Evolutionary conservation across 192 early-diverging fungal genomes (phyloP).

Genomic region (Haplosporangium gracile): DNA sequence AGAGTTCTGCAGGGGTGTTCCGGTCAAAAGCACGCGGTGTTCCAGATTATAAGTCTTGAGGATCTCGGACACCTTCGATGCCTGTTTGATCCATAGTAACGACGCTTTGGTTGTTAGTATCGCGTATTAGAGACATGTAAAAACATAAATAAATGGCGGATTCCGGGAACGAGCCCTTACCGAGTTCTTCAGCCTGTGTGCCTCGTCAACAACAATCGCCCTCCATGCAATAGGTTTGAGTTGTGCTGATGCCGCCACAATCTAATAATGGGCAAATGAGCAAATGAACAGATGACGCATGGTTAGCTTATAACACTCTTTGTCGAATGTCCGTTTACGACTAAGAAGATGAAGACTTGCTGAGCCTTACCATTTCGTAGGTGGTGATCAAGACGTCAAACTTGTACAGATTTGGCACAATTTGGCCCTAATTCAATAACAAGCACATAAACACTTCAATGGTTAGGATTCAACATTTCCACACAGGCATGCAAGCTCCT

Average conservation of each 20-base stretch:
- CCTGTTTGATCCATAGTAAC: conserved; percentile 24
- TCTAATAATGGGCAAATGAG: conserved; percentile 72
- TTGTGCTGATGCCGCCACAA: conserved; percentile 70
- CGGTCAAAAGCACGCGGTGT: conserved; percentile 83
- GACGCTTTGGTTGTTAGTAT: neutral
- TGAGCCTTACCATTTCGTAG: conserved; percentile 58
- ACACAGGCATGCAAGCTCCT: no score
- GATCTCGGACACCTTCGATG: conserved; percentile 83
- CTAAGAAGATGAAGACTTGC: neutral
- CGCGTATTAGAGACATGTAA: neutral
- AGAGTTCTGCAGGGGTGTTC: conserved; percentile 88
- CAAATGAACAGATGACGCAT: conserved; percentile 19
- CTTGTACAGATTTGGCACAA: conserved; percentile 64
- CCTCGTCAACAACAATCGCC: conserved; percentile 85
- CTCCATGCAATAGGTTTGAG: conserved; percentile 80
- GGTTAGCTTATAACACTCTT: neutral
- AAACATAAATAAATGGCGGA: neutral
- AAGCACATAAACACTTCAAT: conserved; percentile 12
- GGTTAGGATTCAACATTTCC: neutral
- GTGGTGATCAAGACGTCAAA: conserved; percentile 75
- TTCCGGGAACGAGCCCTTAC: conserved; percentile 11
- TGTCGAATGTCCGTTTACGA: neutral
- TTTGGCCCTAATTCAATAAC: conserved; percentile 38
- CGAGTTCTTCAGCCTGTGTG: conserved; percentile 89
- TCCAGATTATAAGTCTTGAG: conserved; percentile 83